These are phyloP conservation scores for Claviceps citrina DNA, from an alignment of 2,329 filamentous ascomycete species.

Conservation along the genomic window DNA sequence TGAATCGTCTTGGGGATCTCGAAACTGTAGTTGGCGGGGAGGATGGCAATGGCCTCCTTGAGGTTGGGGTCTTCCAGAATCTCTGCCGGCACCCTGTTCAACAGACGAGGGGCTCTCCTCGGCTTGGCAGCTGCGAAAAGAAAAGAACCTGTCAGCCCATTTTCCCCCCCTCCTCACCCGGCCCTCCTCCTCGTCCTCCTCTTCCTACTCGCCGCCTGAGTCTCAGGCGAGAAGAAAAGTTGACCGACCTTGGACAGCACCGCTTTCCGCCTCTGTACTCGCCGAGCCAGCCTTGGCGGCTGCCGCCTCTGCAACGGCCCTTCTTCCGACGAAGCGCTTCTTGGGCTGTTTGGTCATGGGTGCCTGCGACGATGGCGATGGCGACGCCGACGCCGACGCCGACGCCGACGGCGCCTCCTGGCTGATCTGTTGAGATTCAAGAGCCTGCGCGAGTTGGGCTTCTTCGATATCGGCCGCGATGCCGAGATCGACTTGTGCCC, in stretches of 20 bases:
- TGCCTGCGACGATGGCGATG: slow-evolving; percentile 7
- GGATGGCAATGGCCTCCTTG: slow-evolving; percentile 70
- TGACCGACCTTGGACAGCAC: slow-evolving; percentile 35
- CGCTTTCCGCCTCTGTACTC: slow-evolving; percentile 13
- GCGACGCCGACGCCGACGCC: no score
- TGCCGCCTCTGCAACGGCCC: slow-evolving; percentile 50
- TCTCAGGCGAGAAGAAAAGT: background rate
- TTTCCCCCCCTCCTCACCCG: no score
- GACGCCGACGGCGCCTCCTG: slow-evolving; percentile 1
- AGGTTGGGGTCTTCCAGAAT: slow-evolving; percentile 76
- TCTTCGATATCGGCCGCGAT: slow-evolving; percentile 51
- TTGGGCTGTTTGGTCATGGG: slow-evolving; percentile 53
- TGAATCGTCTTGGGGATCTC: slow-evolving; percentile 98
- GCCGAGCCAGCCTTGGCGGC: slow-evolving; percentile 26
- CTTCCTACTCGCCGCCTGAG: no score
- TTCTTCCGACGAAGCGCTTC: slow-evolving; percentile 79
- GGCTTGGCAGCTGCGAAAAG: slow-evolving; percentile 46
- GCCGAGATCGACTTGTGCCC: slow-evolving; percentile 54
- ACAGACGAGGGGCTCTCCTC: slow-evolving; percentile 57
- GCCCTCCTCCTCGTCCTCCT: no score
- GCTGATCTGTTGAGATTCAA: slow-evolving; percentile 11
- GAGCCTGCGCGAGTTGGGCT: slow-evolving; percentile 18
- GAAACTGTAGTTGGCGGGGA: slow-evolving; percentile 95
- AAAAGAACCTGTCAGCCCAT: background rate
- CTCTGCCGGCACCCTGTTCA: slow-evolving; percentile 80